Percentiles rank a stretch among this genome's conserved stretches.
These are phyloP conservation scores for Hypoxylon lenormandii DNA, from an alignment of 495 filamentous ascomycete genomes.

Conservation along the genomic window DNA sequence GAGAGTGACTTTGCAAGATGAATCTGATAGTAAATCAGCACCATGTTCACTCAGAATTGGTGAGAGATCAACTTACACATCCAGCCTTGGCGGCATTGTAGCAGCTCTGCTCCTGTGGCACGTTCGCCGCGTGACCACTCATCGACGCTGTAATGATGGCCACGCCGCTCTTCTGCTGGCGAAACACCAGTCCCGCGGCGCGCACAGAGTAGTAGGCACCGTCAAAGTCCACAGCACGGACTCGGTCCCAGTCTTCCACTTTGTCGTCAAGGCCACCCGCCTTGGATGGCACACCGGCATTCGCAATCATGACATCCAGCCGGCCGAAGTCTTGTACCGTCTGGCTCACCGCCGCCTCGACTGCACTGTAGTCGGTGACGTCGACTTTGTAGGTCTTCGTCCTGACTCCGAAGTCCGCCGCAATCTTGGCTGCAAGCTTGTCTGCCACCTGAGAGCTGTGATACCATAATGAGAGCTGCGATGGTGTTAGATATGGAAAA, in stretches of 20 bases:
- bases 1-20: conserved; percentile 75
- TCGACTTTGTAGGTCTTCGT: conserved; percentile 73
- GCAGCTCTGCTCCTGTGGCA: conserved; percentile 80
- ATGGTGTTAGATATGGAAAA: neutral
- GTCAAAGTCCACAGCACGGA: conserved; percentile 72
- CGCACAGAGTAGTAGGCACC: conserved; percentile 78
- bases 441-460: conserved; percentile 71
- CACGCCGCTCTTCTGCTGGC: conserved; percentile 68
- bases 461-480: conserved; percentile 14
- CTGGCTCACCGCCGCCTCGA: conserved; percentile 81
- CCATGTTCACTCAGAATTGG: too few species aligned
- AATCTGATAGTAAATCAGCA: conserved; percentile 49
- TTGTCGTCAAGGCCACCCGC: conserved; percentile 71
- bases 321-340: conserved; percentile 80
- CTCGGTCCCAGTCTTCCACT: conserved; percentile 74
- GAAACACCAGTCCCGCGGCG: conserved; percentile 73
- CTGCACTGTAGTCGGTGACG: conserved; percentile 65
- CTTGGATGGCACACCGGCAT: conserved; percentile 74
- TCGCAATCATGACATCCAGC: conserved; percentile 84
- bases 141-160: conserved; percentile 75
- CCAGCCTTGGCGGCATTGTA: conserved; percentile 83
- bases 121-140: conserved; percentile 81
- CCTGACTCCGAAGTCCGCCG: conserved; percentile 72
- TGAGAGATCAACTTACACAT: conserved; percentile 48
- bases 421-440: conserved; percentile 72